Percentiles rank a stretch among this genome's conserved stretches.
Evolutionary conservation across 2,329 filamentous ascomycete genomes (phyloP).

Genomic region (Ceratocystis lukuohia): DNA sequence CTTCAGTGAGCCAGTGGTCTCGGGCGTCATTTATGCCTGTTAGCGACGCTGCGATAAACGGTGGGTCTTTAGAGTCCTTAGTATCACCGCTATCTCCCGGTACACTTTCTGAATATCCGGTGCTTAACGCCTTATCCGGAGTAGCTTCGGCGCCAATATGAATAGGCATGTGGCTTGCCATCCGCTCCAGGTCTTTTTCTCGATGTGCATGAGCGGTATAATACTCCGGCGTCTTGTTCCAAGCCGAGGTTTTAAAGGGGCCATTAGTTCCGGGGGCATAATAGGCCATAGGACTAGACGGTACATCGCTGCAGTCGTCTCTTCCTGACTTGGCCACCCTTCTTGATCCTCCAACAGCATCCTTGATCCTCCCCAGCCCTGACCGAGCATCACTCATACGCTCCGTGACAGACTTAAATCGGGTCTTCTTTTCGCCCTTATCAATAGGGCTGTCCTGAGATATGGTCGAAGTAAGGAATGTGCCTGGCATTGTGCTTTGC

Average conservation of each 20-base stretch:
- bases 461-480: constrained; percentile 12
- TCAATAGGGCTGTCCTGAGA: constrained; percentile 23
- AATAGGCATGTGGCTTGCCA: not conserved
- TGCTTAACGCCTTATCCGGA: not conserved
- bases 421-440: constrained; percentile 38
- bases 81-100: constrained; percentile 1
- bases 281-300: constrained; percentile 20
- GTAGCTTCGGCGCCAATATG: not conserved
- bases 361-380: constrained; percentile 73
- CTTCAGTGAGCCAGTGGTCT: constrained; percentile 10
- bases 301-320: constrained; percentile 37
- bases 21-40: not conserved
- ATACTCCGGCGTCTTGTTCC: constrained; percentile 51
- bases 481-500: constrained; percentile 11
- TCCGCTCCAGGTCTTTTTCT: constrained; percentile 4
- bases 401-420: constrained; percentile 68
- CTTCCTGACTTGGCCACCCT: constrained; percentile 41
- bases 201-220: constrained; percentile 30
- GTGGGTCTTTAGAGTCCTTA: not conserved
- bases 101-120: constrained; percentile 4
- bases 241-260: constrained; percentile 39
- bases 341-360: constrained; percentile 56
- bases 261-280: constrained; percentile 12
- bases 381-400: constrained; percentile 70
- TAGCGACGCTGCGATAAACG: not conserved